phyloP scores from a whole-genome alignment of 2,329 filamentous ascomycete species.

The Thermoascus crustaceus region DNA sequence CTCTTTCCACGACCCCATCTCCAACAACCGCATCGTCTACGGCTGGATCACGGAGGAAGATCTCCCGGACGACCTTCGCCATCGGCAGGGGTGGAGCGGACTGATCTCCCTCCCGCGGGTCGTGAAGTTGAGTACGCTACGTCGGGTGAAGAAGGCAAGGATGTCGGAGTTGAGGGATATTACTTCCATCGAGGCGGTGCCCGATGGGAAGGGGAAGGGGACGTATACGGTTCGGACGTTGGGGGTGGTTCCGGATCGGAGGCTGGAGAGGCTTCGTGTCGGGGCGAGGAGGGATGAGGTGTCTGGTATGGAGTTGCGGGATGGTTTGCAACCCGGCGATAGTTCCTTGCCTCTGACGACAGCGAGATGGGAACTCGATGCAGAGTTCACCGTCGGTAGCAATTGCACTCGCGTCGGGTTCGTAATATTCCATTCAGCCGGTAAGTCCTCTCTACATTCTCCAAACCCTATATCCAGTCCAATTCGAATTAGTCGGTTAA shows the following conservation, averaged over 20 bases:
- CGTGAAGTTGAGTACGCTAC: constrained; percentile 32
- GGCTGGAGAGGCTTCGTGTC: constrained; percentile 21
- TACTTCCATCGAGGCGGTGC: constrained; percentile 32
- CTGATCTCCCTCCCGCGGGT: constrained; percentile 41
- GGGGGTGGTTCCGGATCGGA: constrained; percentile 25
- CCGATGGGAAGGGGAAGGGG: constrained; percentile 12
- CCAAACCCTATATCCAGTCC: constrained; percentile 1
- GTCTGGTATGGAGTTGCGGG: constrained; percentile 2
- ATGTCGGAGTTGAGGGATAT: constrained; percentile 31
- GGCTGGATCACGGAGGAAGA: constrained; percentile 48
- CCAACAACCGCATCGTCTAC: constrained; percentile 35
- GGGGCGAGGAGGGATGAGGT: constrained; percentile 9
- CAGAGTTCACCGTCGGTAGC: constrained; percentile 18
- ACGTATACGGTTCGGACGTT: constrained; percentile 38
- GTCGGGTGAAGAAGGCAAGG: constrained; percentile 30
- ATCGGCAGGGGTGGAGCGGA: constrained; percentile 44
- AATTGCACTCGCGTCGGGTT: constrained; percentile 21
- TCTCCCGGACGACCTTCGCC: constrained; percentile 34
- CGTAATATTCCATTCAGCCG: constrained; percentile 18
- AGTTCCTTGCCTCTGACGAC: constrained; percentile 10
- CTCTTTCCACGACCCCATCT: constrained; percentile 40
- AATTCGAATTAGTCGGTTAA: not conserved
- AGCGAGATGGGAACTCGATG: constrained; percentile 18
- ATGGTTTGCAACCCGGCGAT: not conserved
- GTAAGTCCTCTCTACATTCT: constrained; percentile 6